phyloP scores from a whole-genome alignment of 139 green algal genomes.

The Eudorina sp. region DNA sequence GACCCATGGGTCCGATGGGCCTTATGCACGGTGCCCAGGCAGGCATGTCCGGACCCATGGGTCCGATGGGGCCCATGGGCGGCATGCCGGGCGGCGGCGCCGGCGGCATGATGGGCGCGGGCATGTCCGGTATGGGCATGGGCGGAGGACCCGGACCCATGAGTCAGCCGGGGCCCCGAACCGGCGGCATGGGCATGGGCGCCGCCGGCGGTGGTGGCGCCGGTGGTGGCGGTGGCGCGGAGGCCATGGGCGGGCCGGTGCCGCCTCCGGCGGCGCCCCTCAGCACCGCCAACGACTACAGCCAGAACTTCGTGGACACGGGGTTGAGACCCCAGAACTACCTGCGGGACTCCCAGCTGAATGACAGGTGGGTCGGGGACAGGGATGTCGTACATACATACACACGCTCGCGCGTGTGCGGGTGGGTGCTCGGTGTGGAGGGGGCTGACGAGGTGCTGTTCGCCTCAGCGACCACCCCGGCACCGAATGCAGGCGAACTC shows the following conservation, averaged over 20 bases:
- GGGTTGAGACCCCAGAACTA: constrained; percentile 86
- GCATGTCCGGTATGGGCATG: not conserved
- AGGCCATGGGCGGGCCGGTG: not conserved
- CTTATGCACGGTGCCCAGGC: constrained; percentile 3
- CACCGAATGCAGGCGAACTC: no score
- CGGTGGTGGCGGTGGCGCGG: not conserved
- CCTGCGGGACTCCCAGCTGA: constrained; percentile 78
- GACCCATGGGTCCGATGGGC: constrained; percentile 3
- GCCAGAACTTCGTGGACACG: constrained; percentile 92
- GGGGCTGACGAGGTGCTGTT: no score
- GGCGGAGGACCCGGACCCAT: not conserved
- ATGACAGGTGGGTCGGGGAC: constrained; percentile 53
- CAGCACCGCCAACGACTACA: constrained; percentile 82
- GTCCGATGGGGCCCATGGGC: constrained; percentile 9
- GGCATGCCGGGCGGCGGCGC: not conserved
- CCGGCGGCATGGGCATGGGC: not conserved
- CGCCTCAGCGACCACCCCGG: no score
- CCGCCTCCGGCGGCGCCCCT: not conserved
- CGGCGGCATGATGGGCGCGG: constrained; percentile 6
- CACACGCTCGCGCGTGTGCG: no score
- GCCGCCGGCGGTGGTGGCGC: not conserved
- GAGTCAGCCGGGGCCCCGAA: not conserved
- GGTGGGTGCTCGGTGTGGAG: no score
- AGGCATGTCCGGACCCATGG: constrained; percentile 13
- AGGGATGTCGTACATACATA: not conserved